Conservation (phyloP, 305 asterid species). For the Rubia balearica region DNA sequence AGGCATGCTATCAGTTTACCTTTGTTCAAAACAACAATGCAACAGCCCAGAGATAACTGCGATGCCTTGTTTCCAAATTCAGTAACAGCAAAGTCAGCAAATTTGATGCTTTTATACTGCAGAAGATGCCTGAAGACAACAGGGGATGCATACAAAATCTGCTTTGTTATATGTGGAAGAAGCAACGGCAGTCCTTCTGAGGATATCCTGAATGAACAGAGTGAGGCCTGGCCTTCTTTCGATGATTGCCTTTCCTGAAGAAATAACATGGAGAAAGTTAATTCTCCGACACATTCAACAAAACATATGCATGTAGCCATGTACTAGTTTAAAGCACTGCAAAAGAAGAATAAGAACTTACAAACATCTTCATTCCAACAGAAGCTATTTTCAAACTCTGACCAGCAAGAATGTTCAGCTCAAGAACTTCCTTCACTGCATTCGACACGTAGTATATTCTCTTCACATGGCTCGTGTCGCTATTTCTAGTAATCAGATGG, state of each 20-base stretch:
- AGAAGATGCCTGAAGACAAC: slow-evolving; percentile 77
- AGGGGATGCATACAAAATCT: slow-evolving; percentile 56
- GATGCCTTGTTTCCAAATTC: slow-evolving; percentile 60
- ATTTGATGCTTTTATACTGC: slow-evolving; percentile 68
- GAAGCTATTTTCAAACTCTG: slow-evolving; percentile 95
- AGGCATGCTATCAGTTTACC: slow-evolving; percentile 30
- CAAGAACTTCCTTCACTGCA: slow-evolving; percentile 76
- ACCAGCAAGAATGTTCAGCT: slow-evolving; percentile 68
- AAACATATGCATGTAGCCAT: neutral
- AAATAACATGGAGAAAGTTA: slow-evolving; percentile 4
- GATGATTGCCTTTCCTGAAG: slow-evolving; percentile 82
- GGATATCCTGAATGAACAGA: slow-evolving; percentile 80
- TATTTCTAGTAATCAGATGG: slow-evolving; percentile 76
- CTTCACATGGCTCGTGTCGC: slow-evolving; percentile 70
- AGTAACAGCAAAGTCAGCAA: slow-evolving; percentile 61
- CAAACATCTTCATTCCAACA: slow-evolving; percentile 93
- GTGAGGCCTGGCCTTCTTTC: slow-evolving; percentile 64
- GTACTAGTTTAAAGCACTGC: neutral
- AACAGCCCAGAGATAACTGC: slow-evolving; percentile 66
- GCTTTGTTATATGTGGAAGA: slow-evolving; percentile 75
- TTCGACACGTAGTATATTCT: slow-evolving; percentile 72
- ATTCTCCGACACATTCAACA: neutral
- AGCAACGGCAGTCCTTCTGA: slow-evolving; percentile 92
- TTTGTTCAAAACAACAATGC: slow-evolving; percentile 60
- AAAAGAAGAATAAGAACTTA: slow-evolving; percentile 32